Conservation (phyloP, 306 rosid species). For the Lathyrus oleraceus region DNA sequence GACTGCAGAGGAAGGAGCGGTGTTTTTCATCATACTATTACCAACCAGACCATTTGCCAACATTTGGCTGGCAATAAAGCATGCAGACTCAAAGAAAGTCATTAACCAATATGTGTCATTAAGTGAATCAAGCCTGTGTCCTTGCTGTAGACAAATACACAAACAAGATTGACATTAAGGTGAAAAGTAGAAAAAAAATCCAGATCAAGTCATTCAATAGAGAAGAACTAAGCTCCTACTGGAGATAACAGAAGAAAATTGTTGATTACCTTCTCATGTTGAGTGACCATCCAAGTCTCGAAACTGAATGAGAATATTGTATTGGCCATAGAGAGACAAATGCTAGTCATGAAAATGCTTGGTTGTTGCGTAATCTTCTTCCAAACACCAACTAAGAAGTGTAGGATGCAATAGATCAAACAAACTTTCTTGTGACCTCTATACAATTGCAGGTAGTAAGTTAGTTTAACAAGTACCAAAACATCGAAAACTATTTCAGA, state of each 20-base stretch:
- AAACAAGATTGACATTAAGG: constrained; percentile 22
- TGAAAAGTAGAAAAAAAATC: constrained; percentile 15
- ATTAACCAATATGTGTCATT: constrained; percentile 92
- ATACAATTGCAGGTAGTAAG: constrained; percentile 33
- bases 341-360: constrained; percentile 59
- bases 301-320: constrained; percentile 76
- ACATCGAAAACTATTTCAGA: not conserved
- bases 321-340: constrained; percentile 67
- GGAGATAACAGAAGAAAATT: constrained; percentile 26
- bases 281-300: constrained; percentile 85
- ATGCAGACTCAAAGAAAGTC: constrained; percentile 80
- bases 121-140: constrained; percentile 79
- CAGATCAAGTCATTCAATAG: constrained; percentile 31
- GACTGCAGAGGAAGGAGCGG: constrained; percentile 54
- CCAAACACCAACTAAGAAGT: constrained; percentile 68
- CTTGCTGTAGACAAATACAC: constrained; percentile 65
- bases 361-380: constrained; percentile 66
- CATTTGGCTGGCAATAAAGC: constrained; percentile 79
- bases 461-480: constrained; percentile 35
- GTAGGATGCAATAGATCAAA: constrained; percentile 68
- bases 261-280: constrained; percentile 76
- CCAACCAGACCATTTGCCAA: constrained; percentile 82
- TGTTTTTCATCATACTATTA: constrained; percentile 45
- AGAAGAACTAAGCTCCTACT: constrained; percentile 32
- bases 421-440: constrained; percentile 87